Conservation (phyloP, 2,329 filamentous ascomycete genomes). For the Podosphaera leucotricha region DNA sequence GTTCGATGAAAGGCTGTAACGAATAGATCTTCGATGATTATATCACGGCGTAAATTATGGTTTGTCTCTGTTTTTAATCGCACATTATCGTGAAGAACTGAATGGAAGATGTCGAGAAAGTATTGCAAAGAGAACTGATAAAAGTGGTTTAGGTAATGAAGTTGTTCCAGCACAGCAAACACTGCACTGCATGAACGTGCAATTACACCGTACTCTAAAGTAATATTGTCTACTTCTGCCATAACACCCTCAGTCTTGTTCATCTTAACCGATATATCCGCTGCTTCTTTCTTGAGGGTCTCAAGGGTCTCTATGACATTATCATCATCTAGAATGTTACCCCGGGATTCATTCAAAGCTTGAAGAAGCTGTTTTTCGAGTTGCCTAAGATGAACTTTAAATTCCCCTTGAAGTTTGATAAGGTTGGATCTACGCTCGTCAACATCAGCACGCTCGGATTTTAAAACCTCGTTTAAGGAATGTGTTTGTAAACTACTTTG, state of each 20-base stretch:
- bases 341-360: constrained; percentile 87
- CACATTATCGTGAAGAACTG: constrained; percentile 62
- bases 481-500: constrained; percentile 97
- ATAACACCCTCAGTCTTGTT: constrained; percentile 92
- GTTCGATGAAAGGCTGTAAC: constrained; percentile 81
- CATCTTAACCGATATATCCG: constrained; percentile 90
- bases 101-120: constrained; percentile 92
- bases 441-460: constrained; percentile 90
- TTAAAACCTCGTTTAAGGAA: constrained; percentile 89
- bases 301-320: constrained; percentile 95
- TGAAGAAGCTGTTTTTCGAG: constrained; percentile 85
- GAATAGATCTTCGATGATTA: constrained; percentile 81
- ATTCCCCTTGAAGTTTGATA: constrained; percentile 96
- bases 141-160: constrained; percentile 97
- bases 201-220: constrained; percentile 78
- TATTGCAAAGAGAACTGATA: constrained; percentile 98
- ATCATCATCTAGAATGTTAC: constrained; percentile 95
- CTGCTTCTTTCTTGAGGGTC: constrained; percentile 91
- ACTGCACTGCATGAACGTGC: constrained; percentile 90
- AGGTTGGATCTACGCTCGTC: constrained; percentile 91
- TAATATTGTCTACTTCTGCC: constrained; percentile 92
- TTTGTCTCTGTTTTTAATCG: constrained; percentile 46
- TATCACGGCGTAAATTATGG: constrained; percentile 58
- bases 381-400: constrained; percentile 91
- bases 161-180: constrained; percentile 86